Base-by-base conservation (phyloP, 2,329 filamentous ascomycete genomes). In the Tetracladium maxilliforme region DNA sequence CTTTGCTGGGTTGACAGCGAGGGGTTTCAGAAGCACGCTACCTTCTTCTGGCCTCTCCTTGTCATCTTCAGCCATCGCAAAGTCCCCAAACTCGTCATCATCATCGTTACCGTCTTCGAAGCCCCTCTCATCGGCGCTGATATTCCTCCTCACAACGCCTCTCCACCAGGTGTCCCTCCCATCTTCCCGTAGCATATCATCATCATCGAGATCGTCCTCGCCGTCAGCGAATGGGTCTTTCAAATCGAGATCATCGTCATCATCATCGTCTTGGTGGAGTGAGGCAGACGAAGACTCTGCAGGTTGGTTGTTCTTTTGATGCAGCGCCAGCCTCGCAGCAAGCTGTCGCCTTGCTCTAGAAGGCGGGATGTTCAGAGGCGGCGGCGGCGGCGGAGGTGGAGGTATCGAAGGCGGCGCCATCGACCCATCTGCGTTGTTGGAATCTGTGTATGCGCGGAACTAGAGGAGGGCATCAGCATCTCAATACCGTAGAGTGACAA, bases 291-390 rank as follows among this genome's bases (percentile, higher is more conserved):
- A 51, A 3, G 59, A 47, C 21, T 51, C 52, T 14, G 57, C 50
- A 6, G 60, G 52, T 3, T 30, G 23, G 13, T 41, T 42, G 35
- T 70, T 69, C 47, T 81, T 76, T 37, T 73, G 70, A 36, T 82
- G 78, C 51, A 78, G 69, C 3, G 81, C 70, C 41, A 95, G 63
- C 9, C 86, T 72, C 9, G 81, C 80, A n/a, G 84, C 86, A n/a
- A 95, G 67, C 48, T 92, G 83, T 28, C 83, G 64, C 25, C 87
- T 72, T 6, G 87, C 87, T 26, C 87, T 72, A 6, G 83, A 92
- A 3, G 87, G 86, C 1, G 80, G 75, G 18, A 87, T 73, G 46
- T 87, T 90, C 41, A 93, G 60, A 9, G 84, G 82, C 16, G 80
- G 75, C 13, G 72, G 40, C 34, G 6, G 31, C 32, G 14, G 36